These are phyloP conservation scores for Alternaria sp. DNA, from an alignment of 2,329 filamentous ascomycete genomes.

Conservation along the genomic window DNA sequence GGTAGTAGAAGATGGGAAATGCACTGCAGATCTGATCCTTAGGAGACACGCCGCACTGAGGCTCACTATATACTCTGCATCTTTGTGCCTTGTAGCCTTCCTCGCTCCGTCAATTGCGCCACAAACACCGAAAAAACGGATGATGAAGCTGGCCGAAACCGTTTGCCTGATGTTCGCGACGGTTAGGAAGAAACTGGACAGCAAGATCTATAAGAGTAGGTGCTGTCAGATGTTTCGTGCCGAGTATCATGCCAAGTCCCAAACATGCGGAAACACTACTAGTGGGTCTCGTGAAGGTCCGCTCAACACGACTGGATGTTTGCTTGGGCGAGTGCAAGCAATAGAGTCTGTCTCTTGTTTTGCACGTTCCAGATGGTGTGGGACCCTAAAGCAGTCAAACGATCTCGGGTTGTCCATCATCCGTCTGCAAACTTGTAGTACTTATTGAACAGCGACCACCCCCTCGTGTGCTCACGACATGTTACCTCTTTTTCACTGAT, in stretches of 20 bases:
- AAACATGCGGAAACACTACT: conserved; percentile 14
- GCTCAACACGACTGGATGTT: background rate
- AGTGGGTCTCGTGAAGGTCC: background rate
- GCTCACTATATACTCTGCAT: conserved; percentile 4
- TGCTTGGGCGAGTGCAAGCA: background rate
- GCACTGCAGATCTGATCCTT: conserved; percentile 13
- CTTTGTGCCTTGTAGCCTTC: conserved; percentile 7
- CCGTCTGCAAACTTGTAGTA: background rate
- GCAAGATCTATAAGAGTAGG: background rate
- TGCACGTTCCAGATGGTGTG: conserved; percentile 4
- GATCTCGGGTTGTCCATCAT: background rate
- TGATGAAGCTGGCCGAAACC: conserved; percentile 6
- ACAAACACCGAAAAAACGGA: background rate
- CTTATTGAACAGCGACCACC: background rate
- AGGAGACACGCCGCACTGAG: background rate
- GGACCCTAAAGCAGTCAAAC: background rate
- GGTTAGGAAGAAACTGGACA: background rate
- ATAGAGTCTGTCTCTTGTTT: conserved; percentile 2
- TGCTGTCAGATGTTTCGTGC: conserved; percentile 15
- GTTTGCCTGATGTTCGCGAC: conserved; percentile 8
- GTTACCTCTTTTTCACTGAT: background rate
- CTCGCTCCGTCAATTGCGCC: background rate
- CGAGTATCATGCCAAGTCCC: conserved; percentile 22
- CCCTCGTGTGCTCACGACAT: background rate
- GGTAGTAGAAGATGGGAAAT: conserved; percentile 5